Conservation (phyloP, 2,329 filamentous ascomycete species). For the Rhexocercosporidium sp. region DNA sequence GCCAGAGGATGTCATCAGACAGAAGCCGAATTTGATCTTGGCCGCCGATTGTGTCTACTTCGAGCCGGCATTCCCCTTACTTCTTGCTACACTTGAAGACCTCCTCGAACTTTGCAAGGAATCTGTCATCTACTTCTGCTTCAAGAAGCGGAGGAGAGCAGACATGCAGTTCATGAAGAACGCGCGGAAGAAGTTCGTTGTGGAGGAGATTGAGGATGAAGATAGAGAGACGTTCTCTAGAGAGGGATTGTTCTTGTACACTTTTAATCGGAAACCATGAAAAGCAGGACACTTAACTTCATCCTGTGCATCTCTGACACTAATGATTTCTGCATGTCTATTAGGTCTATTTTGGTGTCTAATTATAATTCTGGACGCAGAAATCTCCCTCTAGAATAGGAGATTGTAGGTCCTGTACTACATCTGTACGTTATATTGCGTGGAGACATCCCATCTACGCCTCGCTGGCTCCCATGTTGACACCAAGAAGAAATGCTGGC, state of each 20-base stretch:
- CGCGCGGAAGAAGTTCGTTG: conserved; percentile 68
- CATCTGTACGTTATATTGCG: too few relatives aligned
- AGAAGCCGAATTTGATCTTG: conserved; percentile 80
- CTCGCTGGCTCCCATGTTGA: conserved; percentile 40
- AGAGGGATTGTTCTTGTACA: conserved; percentile 65
- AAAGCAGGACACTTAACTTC: neutral
- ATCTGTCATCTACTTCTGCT: conserved; percentile 79
- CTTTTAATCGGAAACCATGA: conserved; percentile 52
- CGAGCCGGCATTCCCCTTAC: conserved; percentile 89
- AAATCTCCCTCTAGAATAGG: too few relatives aligned
- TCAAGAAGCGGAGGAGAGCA: conserved; percentile 87
- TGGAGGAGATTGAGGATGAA: conserved; percentile 67
- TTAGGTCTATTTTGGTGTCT: neutral
- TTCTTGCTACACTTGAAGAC: conserved; percentile 78
- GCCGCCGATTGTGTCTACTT: conserved; percentile 98
- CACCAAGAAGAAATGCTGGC: conserved; percentile 44
- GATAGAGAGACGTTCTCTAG: conserved; percentile 62
- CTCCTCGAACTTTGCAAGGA: conserved; percentile 74
- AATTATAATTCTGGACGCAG: neutral
- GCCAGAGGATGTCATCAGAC: conserved; percentile 55
- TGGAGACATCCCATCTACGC: neutral
- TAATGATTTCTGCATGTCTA: neutral
- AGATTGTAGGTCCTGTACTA: too few relatives aligned
- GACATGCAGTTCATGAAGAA: conserved; percentile 77
- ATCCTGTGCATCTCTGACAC: neutral